A percentile compares a stretch with the other conserved stretches of the same genome.
These are phyloP conservation scores for Serendipita sp. DNA, from an alignment of 1,284 basidiomycete species.

Conservation along the genomic window DNA sequence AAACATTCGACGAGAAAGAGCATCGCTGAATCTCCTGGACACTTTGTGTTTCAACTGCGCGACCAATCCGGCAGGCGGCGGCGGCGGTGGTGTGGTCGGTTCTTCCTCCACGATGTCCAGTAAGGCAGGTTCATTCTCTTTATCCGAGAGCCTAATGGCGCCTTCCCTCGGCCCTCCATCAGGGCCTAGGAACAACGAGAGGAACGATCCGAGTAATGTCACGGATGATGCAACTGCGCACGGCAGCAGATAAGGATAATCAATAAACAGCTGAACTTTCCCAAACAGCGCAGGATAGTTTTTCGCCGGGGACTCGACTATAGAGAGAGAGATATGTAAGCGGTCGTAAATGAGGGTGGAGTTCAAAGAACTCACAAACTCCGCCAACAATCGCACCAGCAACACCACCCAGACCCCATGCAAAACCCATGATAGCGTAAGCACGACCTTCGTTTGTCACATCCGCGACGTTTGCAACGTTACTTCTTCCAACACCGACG, in stretches of 20 bases:
- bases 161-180: conserved; percentile 83
- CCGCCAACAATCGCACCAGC: conserved; percentile 79
- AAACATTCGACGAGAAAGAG: conserved; percentile 13
- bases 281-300: conserved; percentile 74
- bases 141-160: conserved; percentile 69
- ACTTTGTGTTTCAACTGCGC: conserved; percentile 28
- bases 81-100: conserved; percentile 18
- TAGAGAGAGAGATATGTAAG: conserved; percentile 6
- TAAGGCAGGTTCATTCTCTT: conserved; percentile 41
- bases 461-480: conserved; percentile 80
- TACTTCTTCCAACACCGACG: conserved; percentile 83
- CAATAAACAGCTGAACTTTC: conserved; percentile 50
- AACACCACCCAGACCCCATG: conserved; percentile 90
- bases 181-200: conserved; percentile 77
- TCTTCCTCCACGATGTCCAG: conserved; percentile 35
- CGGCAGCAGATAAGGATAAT: conserved; percentile 86
- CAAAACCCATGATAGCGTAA: conserved; percentile 91
- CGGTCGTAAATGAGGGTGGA: conserved; percentile 7
- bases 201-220: conserved; percentile 65
- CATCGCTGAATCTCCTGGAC: conserved; percentile 33
- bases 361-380: conserved; percentile 40
- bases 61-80: conserved; percentile 16
- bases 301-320: conserved; percentile 70
- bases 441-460: conserved; percentile 83
- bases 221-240: conserved; percentile 65